phyloP scores from a whole-genome alignment of 176 grass and related monocot species.

The Phragmites australis region DNA sequence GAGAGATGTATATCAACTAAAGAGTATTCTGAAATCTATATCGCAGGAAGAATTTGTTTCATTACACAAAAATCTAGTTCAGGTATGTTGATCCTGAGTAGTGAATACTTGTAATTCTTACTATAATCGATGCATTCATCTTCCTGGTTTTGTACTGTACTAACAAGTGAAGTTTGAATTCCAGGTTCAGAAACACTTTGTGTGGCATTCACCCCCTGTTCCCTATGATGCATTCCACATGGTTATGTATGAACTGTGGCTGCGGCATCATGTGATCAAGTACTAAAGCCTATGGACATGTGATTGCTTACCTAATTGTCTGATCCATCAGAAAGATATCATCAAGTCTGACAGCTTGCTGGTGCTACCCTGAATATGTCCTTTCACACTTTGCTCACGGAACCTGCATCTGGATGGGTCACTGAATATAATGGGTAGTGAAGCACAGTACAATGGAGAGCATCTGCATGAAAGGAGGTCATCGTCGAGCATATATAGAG shows the following conservation, averaged over 20 bases:
- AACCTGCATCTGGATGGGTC: slow-evolving; percentile 9
- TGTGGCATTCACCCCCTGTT: slow-evolving; percentile 90
- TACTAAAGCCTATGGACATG: slow-evolving; percentile 38
- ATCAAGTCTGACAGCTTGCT: slow-evolving; percentile 6
- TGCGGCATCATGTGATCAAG: slow-evolving; percentile 89
- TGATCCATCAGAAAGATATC: slow-evolving; percentile 8
- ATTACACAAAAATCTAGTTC: slow-evolving; percentile 72
- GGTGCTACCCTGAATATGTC: background rate
- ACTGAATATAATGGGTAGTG: background rate
- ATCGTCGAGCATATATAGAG: background rate
- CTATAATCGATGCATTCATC: background rate
- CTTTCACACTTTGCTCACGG: background rate
- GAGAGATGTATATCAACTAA: slow-evolving; percentile 81
- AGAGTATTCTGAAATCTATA: slow-evolving; percentile 80
- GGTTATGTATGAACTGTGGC: slow-evolving; percentile 97
- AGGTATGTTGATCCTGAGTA: slow-evolving; percentile 40
- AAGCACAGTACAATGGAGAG: background rate
- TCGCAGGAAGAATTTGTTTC: slow-evolving; percentile 75
- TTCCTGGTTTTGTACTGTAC: background rate
- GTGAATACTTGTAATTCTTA: slow-evolving; percentile 17
- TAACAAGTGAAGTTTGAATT: slow-evolving; percentile 36
- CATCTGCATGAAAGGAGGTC: slow-evolving; percentile 4
- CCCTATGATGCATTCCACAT: slow-evolving; percentile 92
- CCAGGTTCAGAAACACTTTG: slow-evolving; percentile 94
- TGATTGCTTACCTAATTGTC: slow-evolving; percentile 4